Evolutionary conservation across 31 red algal genomes (phyloP).

Genomic region (Asparagopsis taxiformis): DNA sequence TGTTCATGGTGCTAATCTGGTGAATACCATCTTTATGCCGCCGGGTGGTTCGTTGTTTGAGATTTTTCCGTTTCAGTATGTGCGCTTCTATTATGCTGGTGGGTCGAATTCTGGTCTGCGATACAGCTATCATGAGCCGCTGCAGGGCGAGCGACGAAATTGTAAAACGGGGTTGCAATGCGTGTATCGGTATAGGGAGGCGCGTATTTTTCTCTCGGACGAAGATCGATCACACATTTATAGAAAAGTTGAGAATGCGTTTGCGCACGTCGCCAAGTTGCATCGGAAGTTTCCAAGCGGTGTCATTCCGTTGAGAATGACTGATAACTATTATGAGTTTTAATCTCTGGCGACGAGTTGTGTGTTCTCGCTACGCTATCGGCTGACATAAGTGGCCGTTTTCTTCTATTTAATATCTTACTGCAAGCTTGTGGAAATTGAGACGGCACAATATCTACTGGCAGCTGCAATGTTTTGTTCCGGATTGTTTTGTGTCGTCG

Average conservation of each 20-base stretch:
- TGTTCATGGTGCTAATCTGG: slow-evolving; percentile 81
- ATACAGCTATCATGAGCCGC: slow-evolving; percentile 78
- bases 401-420: too few relatives aligned
- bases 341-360: slow-evolving; percentile 1
- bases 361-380: too few relatives aligned
- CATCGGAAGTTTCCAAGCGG: slow-evolving; percentile 57
- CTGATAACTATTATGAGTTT: slow-evolving; percentile 53
- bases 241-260: slow-evolving; percentile 34
- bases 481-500: too few relatives aligned
- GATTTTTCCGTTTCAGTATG: slow-evolving; percentile 86
- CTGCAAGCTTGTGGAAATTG: too few relatives aligned
- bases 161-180: slow-evolving; percentile 33
- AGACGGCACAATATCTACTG: too few relatives aligned
- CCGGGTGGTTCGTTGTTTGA: slow-evolving; percentile 73
- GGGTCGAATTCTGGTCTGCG: slow-evolving; percentile 77
- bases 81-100: slow-evolving; percentile 67
- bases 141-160: slow-evolving; percentile 32
- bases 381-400: too few relatives aligned
- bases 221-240: slow-evolving; percentile 38
- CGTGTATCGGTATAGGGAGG: slow-evolving; percentile 73
- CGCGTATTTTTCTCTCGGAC: slow-evolving; percentile 36
- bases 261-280: slow-evolving; percentile 44
- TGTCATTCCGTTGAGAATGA: slow-evolving; percentile 26
- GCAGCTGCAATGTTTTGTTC: too few relatives aligned
- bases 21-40: slow-evolving; percentile 77